Evolutionary conservation across 768 basidiomycete species (phyloP).

Genomic region (Boletus subparvulus): DNA sequence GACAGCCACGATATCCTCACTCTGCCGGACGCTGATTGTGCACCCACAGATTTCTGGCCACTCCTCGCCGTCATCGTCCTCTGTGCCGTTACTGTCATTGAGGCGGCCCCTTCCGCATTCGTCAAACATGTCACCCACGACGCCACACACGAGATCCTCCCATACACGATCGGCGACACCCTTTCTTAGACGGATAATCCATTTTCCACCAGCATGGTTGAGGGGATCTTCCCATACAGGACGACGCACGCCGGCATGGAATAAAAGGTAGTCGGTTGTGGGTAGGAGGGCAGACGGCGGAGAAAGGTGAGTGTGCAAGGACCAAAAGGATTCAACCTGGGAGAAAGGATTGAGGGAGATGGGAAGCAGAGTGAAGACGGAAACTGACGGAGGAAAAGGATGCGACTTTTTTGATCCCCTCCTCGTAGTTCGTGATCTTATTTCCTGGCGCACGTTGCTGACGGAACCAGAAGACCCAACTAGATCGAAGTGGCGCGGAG

Average conservation of each 20-base stretch:
- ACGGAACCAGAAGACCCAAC: slow-evolving; percentile 92
- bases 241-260: slow-evolving; percentile 79
- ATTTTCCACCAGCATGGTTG: slow-evolving; percentile 87
- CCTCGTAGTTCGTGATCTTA: slow-evolving; percentile 89
- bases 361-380: neutral
- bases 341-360: slow-evolving; percentile 7
- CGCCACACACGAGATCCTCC: slow-evolving; percentile 85
- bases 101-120: slow-evolving; percentile 44
- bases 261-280: slow-evolving; percentile 93
- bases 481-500: slow-evolving; percentile 31
- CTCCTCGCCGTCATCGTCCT: slow-evolving; percentile 40
- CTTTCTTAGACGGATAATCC: slow-evolving; percentile 91
- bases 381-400: slow-evolving; percentile 79
- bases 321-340: slow-evolving; percentile 95
- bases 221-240: slow-evolving; percentile 97
- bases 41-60: slow-evolving; percentile 91
- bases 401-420: slow-evolving; percentile 90
- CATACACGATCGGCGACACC: slow-evolving; percentile 88
- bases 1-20: slow-evolving; percentile 89
- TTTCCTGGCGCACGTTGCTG: slow-evolving; percentile 88
- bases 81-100: slow-evolving; percentile 38
- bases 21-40: slow-evolving; percentile 90
- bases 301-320: slow-evolving; percentile 87
- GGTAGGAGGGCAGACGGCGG: slow-evolving; percentile 81
- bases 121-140: slow-evolving; percentile 90